These are phyloP conservation scores for Neofusicoccum sp. DNA, from an alignment of 2,329 filamentous ascomycete genomes.

Conservation along the genomic window DNA sequence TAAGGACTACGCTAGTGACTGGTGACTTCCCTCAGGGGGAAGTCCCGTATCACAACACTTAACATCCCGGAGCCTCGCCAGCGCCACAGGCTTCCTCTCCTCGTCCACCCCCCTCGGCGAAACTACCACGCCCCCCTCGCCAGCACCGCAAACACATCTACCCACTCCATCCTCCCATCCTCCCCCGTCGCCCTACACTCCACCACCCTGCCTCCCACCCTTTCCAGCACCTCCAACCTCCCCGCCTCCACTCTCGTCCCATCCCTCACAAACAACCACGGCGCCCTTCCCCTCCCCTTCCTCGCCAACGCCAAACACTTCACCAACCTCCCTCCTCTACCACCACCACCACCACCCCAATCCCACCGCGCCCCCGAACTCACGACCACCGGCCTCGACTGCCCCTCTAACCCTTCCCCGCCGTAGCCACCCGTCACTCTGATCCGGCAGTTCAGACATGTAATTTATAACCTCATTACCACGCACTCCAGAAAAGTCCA, in stretches of 20 bases:
- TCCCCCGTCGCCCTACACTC: slow-evolving; percentile 38
- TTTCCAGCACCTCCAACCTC: slow-evolving; percentile 31
- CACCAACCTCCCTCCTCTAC: no score
- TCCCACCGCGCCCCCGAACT: slow-evolving; percentile 79
- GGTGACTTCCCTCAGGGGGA: no score
- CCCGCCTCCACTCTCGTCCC: slow-evolving; percentile 26
- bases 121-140: slow-evolving; percentile 68
- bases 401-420: slow-evolving; percentile 54
- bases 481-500: no score
- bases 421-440: slow-evolving; percentile 61
- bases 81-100: slow-evolving; percentile 55
- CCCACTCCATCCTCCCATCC: slow-evolving; percentile 56
- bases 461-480: no score
- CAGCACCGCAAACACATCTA: slow-evolving; percentile 62
- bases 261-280: slow-evolving; percentile 64
- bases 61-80: slow-evolving; percentile 67
- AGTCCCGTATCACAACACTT: no score
- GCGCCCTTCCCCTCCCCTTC: slow-evolving; percentile 69
- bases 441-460: slow-evolving; percentile 83
- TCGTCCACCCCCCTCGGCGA: slow-evolving; percentile 60
- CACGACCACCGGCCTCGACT: slow-evolving; percentile 80
- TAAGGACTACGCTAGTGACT: no score
- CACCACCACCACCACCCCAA: slow-evolving; percentile 54
- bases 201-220: slow-evolving; percentile 33
- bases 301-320: slow-evolving; percentile 69